Conservation (phyloP, 2,329 filamentous ascomycete genomes). For the Myriosclerotinia scirpicola region DNA sequence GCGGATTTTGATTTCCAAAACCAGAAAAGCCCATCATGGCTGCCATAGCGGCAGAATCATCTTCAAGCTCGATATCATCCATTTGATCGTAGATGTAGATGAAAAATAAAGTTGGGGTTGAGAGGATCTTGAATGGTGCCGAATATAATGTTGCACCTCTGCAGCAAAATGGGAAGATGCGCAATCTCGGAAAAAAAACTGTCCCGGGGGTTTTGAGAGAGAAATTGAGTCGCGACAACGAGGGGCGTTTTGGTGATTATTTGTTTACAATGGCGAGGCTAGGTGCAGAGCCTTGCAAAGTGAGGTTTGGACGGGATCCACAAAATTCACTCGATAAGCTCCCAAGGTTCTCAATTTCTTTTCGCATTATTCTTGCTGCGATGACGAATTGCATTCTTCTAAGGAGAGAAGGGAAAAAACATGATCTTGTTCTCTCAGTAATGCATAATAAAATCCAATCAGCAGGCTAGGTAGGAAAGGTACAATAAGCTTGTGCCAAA, state of each 20-base stretch:
- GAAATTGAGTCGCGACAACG: not conserved
- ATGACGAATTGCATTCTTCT: not conserved
- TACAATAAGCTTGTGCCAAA: not conserved
- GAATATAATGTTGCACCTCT: conserved; percentile 8
- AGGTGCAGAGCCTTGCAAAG: conserved; percentile 9
- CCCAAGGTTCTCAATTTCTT: not conserved
- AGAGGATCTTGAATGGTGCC: not conserved
- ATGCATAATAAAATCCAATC: not conserved
- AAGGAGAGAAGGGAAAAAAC: fast-evolving
- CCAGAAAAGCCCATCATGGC: conserved; percentile 71
- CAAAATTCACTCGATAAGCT: conserved; percentile 10
- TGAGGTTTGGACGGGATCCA: not conserved
- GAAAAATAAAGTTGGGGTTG: not conserved
- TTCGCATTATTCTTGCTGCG: not conserved
- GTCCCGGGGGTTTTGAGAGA: not conserved
- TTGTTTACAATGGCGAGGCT: conserved; percentile 14
- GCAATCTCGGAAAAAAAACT: not conserved
- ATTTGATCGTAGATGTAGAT: not conserved
- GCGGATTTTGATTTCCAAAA: conserved; percentile 58
- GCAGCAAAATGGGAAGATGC: not conserved
- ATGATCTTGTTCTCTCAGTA: not conserved
- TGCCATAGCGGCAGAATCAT: conserved; percentile 40
- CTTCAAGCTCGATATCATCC: conserved; percentile 16
- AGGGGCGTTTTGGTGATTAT: conserved; percentile 3
- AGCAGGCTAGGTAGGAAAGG: not conserved